Percentiles rank a stretch among this genome's conserved stretches.
Evolutionary conservation across 495 filamentous ascomycete species (phyloP).

Genomic region (Pyronema omphalodes): DNA sequence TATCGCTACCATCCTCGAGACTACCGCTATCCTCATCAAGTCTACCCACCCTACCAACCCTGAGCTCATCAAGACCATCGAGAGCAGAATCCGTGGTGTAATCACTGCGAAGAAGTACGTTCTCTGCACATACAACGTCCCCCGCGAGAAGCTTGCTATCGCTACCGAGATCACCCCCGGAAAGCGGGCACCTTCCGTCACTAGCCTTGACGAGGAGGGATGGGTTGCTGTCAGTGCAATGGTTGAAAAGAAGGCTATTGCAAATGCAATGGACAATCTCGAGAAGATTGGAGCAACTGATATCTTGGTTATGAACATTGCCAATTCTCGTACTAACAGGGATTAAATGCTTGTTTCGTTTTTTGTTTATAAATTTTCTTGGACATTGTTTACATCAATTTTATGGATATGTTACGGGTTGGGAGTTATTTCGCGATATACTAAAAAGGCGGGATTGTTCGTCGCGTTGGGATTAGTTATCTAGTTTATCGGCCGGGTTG

Average conservation of each 20-base stretch:
- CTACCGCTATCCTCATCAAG: constrained; percentile 77
- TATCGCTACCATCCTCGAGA: constrained; percentile 80
- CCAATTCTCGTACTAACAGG: constrained; percentile 47
- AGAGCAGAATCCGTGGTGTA: constrained; percentile 69
- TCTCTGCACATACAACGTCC: constrained; percentile 89
- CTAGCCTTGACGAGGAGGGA: constrained; percentile 61
- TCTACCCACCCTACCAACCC: constrained; percentile 69
- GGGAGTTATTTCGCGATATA: background rate
- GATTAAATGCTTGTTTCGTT: background rate
- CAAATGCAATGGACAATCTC: constrained; percentile 78
- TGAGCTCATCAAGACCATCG: constrained; percentile 59
- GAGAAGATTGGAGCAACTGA: constrained; percentile 63
- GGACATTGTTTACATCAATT: background rate
- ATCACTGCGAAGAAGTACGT: constrained; percentile 93
- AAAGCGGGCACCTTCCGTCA: constrained; percentile 85
- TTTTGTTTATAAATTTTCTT: background rate
- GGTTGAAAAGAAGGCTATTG: constrained; percentile 82
- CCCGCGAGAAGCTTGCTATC: constrained; percentile 41
- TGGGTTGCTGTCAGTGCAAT: constrained; percentile 91
- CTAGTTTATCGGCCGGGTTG: background rate
- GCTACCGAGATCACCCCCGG: constrained; percentile 77
- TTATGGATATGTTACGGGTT: too few species aligned
- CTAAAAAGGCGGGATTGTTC: background rate
- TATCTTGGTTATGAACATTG: constrained; percentile 72
- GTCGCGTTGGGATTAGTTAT: background rate